Base-by-base conservation (phyloP, 2,329 filamentous ascomycete species). In the Arthrocladium fulminans region DNA sequence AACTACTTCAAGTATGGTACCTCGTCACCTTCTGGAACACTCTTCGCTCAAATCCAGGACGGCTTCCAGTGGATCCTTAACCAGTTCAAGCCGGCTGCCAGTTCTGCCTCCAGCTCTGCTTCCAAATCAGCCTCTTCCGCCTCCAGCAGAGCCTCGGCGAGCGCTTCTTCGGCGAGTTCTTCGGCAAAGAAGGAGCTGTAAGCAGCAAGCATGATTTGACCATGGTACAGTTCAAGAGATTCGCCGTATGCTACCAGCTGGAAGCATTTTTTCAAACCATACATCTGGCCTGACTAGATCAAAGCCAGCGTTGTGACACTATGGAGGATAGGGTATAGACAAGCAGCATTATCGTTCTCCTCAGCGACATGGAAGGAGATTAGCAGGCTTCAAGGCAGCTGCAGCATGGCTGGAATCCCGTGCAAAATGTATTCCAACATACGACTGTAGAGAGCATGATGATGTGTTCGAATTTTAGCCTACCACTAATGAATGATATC, bases 1-100 rank as follows among this genome's bases (percentile, higher is more conserved):
- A 85, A 82, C 19, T 88, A 83, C 65, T 90, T 88, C 72, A 78
- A 76, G 60, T 86, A 89, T 59, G 86, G 86, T 45, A 86, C 83
- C 3, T 77, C 74, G 7, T 76, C 76, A 23, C 83, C 86, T 12
- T 68, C 75, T 44, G 79, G 73, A 45, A 85, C 83, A 5, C 66
- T 87, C 41, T 76, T 80, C 54, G 81, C 80, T 61, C 83, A 83
- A 65, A 58, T 86, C 49, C 64, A 68, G 55, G 64, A 67, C 34
- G 63, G 65, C 35, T 57, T 66, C 19, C 63, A 73, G 55, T 77
- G 73, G 73, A 57, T 71, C 20, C 47, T 73, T 49, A 67, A 72
- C 29, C 71, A 76, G 59, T 52, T 76, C 46, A 71, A 66, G 59
- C 63, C 73, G 29, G 72, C 71, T 25, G 69, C 70, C 42, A 68